phyloP scores from a whole-genome alignment of 2,329 filamentous ascomycete genomes.

The Alternaria rosae region DNA sequence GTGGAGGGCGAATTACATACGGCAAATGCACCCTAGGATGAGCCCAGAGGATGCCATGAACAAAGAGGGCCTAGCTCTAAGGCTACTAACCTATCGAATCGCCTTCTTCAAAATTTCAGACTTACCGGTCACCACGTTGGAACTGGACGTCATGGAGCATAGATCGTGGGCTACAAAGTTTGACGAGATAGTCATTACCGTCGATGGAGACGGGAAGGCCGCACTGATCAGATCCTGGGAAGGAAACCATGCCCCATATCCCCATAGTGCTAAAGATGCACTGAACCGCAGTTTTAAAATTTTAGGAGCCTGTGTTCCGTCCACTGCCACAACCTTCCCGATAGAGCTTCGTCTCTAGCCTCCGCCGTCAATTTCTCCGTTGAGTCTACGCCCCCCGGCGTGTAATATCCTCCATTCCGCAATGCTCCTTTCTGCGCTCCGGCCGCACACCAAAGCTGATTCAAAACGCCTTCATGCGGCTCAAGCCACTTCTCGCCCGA shows the following conservation, averaged over 20 bases:
- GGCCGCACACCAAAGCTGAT: conserved; percentile 49
- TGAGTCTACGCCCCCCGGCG: conserved; percentile 25
- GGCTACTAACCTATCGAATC: neutral
- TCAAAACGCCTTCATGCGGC: conserved; percentile 39
- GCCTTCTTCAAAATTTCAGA: too few relatives aligned
- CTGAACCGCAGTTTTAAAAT: neutral
- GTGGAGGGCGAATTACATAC: neutral
- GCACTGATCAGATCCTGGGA: neutral
- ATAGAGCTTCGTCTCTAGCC: conserved; percentile 17
- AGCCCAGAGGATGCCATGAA: neutral
- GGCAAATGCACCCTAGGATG: neutral
- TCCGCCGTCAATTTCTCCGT: conserved; percentile 16
- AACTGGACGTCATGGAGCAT: accelerated
- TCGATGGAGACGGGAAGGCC: neutral
- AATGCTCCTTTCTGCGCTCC: conserved; percentile 39
- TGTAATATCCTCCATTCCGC: conserved; percentile 50
- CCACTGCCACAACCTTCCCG: conserved; percentile 26
- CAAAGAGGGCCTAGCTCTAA: neutral
- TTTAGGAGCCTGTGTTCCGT: conserved; percentile 23
- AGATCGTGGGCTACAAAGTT: neutral
- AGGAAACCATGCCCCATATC: neutral
- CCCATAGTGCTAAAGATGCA: neutral
- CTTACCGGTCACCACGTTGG: accelerated
- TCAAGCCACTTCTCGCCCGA: neutral
- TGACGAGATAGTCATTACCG: neutral